Conservation (phyloP, 108 stramenopile genomes). For the Nannochloropsis oceanica region DNA sequence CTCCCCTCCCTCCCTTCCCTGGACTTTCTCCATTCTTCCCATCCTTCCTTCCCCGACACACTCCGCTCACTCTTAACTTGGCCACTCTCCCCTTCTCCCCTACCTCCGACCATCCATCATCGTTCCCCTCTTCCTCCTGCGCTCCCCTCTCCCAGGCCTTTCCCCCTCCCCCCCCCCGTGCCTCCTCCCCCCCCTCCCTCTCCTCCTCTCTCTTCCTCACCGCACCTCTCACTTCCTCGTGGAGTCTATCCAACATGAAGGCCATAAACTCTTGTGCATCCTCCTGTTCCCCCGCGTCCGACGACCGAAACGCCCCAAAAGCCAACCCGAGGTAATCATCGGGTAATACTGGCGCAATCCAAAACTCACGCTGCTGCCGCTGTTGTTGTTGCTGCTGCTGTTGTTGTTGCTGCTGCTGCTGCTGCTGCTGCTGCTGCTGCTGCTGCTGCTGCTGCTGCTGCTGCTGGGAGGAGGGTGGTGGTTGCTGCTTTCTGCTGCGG, state of each 20-base stretch:
- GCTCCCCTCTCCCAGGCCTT: neutral
- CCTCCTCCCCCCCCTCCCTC: neutral
- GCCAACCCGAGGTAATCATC: neutral
- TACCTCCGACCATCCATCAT: constrained; percentile 5
- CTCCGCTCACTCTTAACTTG: constrained; percentile 1
- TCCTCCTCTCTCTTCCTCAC: neutral
- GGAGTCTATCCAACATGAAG: neutral
- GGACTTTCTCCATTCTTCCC: neutral
- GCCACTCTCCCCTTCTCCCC: constrained; percentile 9
- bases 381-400: too few species aligned
- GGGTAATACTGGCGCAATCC: neutral
- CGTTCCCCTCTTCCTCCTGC: neutral
- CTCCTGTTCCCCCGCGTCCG: constrained; percentile 19
- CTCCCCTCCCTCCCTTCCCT: neutral
- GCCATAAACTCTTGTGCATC: constrained; percentile 26
- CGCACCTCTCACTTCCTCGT: constrained; percentile 8
- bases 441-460: neutral
- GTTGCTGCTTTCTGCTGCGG: neutral
- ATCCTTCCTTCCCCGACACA: neutral
- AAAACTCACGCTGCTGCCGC: neutral
- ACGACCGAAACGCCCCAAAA: constrained; percentile 5
- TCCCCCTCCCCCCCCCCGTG: neutral
- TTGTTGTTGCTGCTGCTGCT: too few species aligned
- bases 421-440: neutral
- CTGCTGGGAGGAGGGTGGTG: neutral